These are phyloP conservation scores for Entomophthora muscae DNA, from an alignment of 371 early-diverging fungal species.

Conservation along the genomic window DNA sequence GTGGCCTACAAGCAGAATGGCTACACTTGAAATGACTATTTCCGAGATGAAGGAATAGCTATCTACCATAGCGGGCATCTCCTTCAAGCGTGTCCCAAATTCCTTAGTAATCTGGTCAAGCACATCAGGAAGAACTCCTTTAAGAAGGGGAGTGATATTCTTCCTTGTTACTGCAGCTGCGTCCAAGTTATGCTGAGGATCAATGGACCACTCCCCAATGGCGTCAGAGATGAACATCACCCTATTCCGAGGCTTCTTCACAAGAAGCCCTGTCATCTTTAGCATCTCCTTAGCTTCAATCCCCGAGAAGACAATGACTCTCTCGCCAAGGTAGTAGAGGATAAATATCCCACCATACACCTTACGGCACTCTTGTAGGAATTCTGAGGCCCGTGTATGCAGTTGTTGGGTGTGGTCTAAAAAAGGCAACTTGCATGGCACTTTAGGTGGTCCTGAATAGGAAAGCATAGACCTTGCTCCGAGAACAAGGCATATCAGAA, in stretches of 20 bases:
- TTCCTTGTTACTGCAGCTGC: background rate
- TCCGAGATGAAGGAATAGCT: background rate
- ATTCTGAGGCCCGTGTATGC: background rate
- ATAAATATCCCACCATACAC: conserved; percentile 7
- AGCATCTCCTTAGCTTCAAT: background rate
- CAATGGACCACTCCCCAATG: background rate
- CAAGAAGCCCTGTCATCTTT: background rate
- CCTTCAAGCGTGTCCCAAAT: background rate
- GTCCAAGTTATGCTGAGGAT: background rate
- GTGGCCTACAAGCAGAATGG: background rate
- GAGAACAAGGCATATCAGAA: too few relatives aligned
- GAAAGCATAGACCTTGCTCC: too few relatives aligned
- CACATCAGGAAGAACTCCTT: background rate
- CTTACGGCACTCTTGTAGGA: background rate
- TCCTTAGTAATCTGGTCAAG: background rate
- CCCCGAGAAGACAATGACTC: background rate
- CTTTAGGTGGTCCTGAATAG: conserved; percentile 9
- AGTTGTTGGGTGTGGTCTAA: conserved; percentile 7
- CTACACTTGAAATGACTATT: background rate
- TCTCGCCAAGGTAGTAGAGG: conserved; percentile 6
- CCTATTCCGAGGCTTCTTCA: background rate
- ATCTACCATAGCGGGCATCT: background rate
- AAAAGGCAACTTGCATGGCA: conserved; percentile 8
- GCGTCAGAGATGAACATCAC: background rate
- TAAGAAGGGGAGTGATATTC: background rate